Evolutionary conservation across 352 stramenopile species (phyloP).

Genomic region (Phytophthora tubulina): DNA sequence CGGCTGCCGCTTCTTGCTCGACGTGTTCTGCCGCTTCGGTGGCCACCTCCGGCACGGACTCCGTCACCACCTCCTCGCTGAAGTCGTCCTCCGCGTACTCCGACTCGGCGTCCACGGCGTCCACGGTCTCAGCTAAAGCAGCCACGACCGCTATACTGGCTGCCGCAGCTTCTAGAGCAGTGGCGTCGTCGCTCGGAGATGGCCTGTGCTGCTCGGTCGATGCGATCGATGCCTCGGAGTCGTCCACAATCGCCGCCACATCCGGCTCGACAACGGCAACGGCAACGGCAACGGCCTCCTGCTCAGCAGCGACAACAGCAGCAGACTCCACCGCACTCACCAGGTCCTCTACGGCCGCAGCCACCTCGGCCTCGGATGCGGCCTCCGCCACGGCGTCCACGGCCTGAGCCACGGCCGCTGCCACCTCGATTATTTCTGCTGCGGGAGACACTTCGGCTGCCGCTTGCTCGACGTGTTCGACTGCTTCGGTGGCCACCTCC

Average conservation of each 20-base stretch:
- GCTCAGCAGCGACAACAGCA: background rate
- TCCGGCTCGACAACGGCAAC: background rate
- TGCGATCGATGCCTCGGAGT: background rate
- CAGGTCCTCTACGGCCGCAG: background rate
- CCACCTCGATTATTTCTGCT: background rate
- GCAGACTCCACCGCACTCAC: background rate
- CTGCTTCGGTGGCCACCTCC: background rate
- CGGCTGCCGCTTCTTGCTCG: too few relatives aligned
- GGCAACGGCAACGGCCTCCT: background rate
- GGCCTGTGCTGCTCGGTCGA: background rate
- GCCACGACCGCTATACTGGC: background rate
- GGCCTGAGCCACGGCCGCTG: background rate
- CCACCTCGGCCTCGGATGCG: background rate
- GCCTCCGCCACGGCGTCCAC: background rate
- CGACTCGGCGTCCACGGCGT: background rate
- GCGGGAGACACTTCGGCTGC: too few relatives aligned
- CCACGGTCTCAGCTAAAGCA: background rate
- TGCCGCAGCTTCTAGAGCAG: background rate
- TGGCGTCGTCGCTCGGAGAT: background rate
- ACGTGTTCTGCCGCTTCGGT: background rate
- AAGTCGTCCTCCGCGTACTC: background rate
- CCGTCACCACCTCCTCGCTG: background rate
- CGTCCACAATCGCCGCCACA: background rate
- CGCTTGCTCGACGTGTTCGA: too few relatives aligned
- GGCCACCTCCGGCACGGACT: background rate